Percentiles rank a stretch among this genome's conserved stretches.
These are phyloP conservation scores for Chaetomium strumarium DNA, from an alignment of 2,329 filamentous ascomycete genomes.

Conservation along the genomic window DNA sequence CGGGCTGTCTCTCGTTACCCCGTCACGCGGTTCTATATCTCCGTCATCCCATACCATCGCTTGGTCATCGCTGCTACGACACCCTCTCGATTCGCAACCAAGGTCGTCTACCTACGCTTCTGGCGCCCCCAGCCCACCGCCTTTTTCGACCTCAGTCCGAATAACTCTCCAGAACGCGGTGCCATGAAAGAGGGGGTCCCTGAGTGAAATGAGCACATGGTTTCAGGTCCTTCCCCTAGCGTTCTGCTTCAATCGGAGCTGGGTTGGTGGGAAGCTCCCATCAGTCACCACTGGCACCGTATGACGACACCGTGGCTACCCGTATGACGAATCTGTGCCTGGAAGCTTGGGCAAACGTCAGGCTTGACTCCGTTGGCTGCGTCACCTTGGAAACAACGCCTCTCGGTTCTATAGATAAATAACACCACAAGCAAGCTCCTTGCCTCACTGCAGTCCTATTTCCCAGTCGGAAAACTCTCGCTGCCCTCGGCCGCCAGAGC, in stretches of 20 bases:
- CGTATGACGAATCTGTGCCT: not conserved
- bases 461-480: not conserved
- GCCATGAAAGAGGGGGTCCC: not conserved
- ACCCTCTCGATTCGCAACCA: not conserved
- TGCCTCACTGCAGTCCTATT: not conserved
- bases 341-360: not conserved
- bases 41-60: not conserved
- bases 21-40: not conserved
- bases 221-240: not conserved
- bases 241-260: not conserved
- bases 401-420: not conserved
- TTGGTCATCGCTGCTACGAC: not conserved
- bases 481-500: not conserved
- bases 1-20: slow-evolving; percentile 13
- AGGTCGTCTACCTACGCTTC: not conserved
- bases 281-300: not conserved
- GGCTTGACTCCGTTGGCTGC: not conserved
- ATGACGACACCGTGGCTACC: no score
- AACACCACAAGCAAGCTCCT: not conserved
- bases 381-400: not conserved
- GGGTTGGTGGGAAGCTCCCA: not conserved
- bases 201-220: not conserved
- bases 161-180: not conserved
- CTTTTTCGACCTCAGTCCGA: not conserved
- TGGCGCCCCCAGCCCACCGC: not conserved